A percentile compares a stretch with the other conserved stretches of the same genome.
These are phyloP conservation scores for Rhinocladiella mackenziei DNA, from an alignment of 2,329 filamentous ascomycete genomes.

Conservation along the genomic window DNA sequence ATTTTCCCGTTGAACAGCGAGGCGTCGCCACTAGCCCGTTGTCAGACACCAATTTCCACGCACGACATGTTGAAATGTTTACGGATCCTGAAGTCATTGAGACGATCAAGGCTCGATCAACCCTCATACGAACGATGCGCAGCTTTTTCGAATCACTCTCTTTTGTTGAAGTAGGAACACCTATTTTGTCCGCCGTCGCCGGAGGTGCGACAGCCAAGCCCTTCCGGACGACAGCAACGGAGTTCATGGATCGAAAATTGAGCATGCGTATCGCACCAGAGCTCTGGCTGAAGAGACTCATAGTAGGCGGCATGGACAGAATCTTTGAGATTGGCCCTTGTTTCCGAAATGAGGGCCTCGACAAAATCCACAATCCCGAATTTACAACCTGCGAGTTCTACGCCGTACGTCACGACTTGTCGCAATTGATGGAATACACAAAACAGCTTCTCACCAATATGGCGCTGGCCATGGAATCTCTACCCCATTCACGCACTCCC, in stretches of 20 bases:
- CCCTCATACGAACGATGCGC: conserved; percentile 69
- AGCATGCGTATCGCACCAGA: conserved; percentile 88
- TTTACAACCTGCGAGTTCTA: conserved; percentile 99
- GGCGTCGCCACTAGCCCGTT: conserved; percentile 36
- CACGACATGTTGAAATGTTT: conserved; percentile 79
- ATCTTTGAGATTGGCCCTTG: conserved; percentile 91
- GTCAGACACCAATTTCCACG: conserved; percentile 49
- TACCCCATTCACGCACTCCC: background rate
- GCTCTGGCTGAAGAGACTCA: conserved; percentile 86
- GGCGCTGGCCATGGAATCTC: conserved; percentile 1
- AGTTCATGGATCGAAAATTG: conserved; percentile 67
- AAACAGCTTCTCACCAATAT: conserved; percentile 15
- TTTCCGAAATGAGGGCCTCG: conserved; percentile 88
- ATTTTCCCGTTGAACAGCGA: conserved; percentile 57
- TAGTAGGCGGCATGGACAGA: conserved; percentile 80
- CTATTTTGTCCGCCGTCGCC: conserved; percentile 74
- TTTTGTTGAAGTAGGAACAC: conserved; percentile 87
- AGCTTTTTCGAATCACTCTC: conserved; percentile 65
- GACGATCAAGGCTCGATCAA: conserved; percentile 67
- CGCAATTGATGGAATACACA: conserved; percentile 38
- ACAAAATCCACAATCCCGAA: conserved; percentile 91
- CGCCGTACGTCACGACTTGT: conserved; percentile 63
- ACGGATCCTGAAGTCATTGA: conserved; percentile 66
- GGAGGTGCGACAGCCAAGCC: conserved; percentile 85
- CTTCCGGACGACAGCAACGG: conserved; percentile 74